Evolutionary conservation across 116 monocot genomes (phyloP).

Genomic region (Thalassia testudinum): DNA sequence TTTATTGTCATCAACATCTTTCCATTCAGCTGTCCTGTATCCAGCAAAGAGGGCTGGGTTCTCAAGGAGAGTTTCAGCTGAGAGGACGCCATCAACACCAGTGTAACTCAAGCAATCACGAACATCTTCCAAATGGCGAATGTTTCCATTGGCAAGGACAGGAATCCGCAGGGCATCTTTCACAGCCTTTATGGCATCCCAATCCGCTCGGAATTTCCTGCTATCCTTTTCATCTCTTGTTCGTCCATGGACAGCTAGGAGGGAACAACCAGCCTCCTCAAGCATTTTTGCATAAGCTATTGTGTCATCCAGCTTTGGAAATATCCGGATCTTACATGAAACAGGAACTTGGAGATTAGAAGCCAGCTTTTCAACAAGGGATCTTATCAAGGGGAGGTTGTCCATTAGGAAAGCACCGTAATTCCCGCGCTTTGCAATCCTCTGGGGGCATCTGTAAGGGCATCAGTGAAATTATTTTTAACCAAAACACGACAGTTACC

Average conservation of each 20-base stretch:
- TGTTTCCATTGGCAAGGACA: constrained; percentile 95
- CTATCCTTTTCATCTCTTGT: constrained; percentile 92
- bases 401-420: constrained; percentile 98
- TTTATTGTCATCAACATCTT: constrained; percentile 15
- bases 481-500: too few species aligned
- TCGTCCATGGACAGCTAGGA: constrained; percentile 93
- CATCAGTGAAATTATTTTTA: too few species aligned
- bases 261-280: constrained; percentile 88
- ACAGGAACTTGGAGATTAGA: constrained; percentile 73
- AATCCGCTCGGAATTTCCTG: constrained; percentile 81
- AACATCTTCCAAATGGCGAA: constrained; percentile 86
- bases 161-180: constrained; percentile 62
- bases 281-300: constrained; percentile 83
- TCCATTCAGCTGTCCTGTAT: constrained; percentile 49
- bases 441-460: constrained; percentile 68
- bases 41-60: constrained; percentile 96
- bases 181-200: constrained; percentile 60
- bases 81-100: constrained; percentile 71
- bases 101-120: constrained; percentile 54
- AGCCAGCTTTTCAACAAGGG: constrained; percentile 63
- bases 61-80: constrained; percentile 93
- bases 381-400: constrained; percentile 69
- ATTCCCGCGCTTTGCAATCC: constrained; percentile 85
- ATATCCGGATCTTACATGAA: constrained; percentile 88
- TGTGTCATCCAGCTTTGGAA: constrained; percentile 64